Conservation (phyloP, 305 asterid species). For the Salvia sclarea region DNA sequence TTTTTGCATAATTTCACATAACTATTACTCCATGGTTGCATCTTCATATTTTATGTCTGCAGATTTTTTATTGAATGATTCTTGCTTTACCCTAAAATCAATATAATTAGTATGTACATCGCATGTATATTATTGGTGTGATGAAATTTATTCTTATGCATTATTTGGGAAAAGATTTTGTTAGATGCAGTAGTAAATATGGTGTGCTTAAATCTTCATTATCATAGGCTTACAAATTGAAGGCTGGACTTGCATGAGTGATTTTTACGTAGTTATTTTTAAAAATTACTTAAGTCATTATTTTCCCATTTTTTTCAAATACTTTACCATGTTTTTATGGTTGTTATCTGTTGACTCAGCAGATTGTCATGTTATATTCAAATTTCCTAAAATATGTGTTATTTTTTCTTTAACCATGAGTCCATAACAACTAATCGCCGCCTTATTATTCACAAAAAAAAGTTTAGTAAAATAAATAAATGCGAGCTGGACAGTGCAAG, state of each 20-base stretch:
- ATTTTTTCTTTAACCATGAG: background rate
- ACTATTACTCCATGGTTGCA: background rate
- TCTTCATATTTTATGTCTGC: background rate
- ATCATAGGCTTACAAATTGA: background rate
- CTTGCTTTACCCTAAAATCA: background rate
- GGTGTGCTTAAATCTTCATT: background rate
- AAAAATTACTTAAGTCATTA: background rate
- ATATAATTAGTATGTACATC: too few relatives aligned
- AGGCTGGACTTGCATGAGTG: background rate
- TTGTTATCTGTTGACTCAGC: too few relatives aligned
- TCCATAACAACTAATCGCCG: background rate
- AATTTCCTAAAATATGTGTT: background rate
- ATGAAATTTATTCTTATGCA: too few relatives aligned
- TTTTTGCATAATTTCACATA: background rate
- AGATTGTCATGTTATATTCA: background rate
- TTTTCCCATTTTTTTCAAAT: background rate
- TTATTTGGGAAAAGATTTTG: background rate
- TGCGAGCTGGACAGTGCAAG: background rate
- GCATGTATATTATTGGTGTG: too few relatives aligned
- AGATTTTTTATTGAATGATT: background rate
- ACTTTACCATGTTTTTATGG: too few relatives aligned
- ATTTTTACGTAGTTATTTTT: background rate
- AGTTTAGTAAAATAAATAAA: too few relatives aligned
- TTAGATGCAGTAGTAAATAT: background rate
- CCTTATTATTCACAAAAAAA: background rate